Percentiles rank a stretch among this genome's conserved stretches.
Conservation (phyloP, 805 yeast genomes). For the Saturnispora besseyi region DNA sequence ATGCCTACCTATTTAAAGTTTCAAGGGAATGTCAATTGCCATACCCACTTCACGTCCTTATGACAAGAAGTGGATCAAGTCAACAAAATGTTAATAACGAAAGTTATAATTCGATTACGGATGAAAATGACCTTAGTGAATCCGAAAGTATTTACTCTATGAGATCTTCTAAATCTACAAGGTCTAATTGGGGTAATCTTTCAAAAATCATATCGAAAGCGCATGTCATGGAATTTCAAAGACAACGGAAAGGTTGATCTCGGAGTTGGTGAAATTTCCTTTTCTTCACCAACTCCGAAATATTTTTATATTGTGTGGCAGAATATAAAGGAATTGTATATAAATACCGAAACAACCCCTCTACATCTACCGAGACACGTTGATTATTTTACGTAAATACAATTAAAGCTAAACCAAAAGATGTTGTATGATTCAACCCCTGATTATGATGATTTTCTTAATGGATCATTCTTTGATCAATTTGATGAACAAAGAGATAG, state of each 20-base stretch:
- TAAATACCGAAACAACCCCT: too few relatives aligned
- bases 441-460: too few relatives aligned
- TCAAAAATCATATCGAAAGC: slow-evolving; percentile 59
- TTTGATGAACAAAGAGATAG: too few relatives aligned
- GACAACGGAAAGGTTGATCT: slow-evolving; percentile 32
- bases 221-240: slow-evolving; percentile 78
- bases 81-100: background rate
- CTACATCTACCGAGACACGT: too few relatives aligned
- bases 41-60: slow-evolving; percentile 37
- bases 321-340: too few relatives aligned
- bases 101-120: background rate
- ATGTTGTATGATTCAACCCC: too few relatives aligned
- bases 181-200: slow-evolving; percentile 26
- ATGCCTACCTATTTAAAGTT: slow-evolving; percentile 76
- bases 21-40: slow-evolving; percentile 86
- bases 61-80: slow-evolving; percentile 9
- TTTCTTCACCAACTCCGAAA: background rate
- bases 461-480: too few relatives aligned
- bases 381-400: too few relatives aligned
- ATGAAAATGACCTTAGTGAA: background rate
- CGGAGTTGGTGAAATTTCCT: background rate
- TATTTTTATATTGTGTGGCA: too few relatives aligned
- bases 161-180: slow-evolving; percentile 2
- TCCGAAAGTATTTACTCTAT: slow-evolving; percentile 24
- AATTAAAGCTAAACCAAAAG: too few relatives aligned